Evolutionary conservation across 192 early-diverging fungal species (phyloP), one percentile per base, ranked within the genome.

Genomic region (Glomus cerebriforme): DNA sequence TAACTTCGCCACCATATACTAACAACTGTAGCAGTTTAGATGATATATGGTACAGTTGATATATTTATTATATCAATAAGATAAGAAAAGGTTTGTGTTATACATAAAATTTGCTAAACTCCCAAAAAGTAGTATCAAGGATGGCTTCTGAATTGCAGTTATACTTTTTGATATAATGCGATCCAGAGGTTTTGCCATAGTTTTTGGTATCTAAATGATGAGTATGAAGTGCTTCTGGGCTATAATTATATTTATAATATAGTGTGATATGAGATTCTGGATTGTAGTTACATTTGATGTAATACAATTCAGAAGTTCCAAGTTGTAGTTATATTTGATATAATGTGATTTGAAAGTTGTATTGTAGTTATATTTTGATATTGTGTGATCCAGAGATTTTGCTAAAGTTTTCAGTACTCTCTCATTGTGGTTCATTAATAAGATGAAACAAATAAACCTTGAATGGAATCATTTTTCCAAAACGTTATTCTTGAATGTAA

Each of bases 391-490:
- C 43, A 71, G 37, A 72, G 70, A n/a, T 72, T 72, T 54, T 72
- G 45, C 45, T 54, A 45, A 29, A 72, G 70, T 72, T 72, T 72
- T 72, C 45, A 45, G 45, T 72, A 24, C 45, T 72, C 45, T 24
- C 70, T 72, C 45, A 0, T 72, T 72, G 45, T 45, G 26, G 17
- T 27, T 54, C 7, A 26, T 47, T 72, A 72, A 72, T 47, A 72
- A 24, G 45, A 54, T 54, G 45, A 27, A 47, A 47, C 0, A 9
- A 10, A 72, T 54, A 22, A 47, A 47, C 70, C 2, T 43, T 43
- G n/a, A 72, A 72, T 72, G 70, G 15, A 72, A 26, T 72, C 70
- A 27, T 72, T 72, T 72, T 72, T 72, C 9, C 70, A 72, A 72
- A 7, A 72, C 43, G 54, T 72, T 72, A 24, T 72, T 72, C 70